phyloP scores from a whole-genome alignment of 192 early-diverging fungal genomes.

The Cladochytrium replicatum region DNA sequence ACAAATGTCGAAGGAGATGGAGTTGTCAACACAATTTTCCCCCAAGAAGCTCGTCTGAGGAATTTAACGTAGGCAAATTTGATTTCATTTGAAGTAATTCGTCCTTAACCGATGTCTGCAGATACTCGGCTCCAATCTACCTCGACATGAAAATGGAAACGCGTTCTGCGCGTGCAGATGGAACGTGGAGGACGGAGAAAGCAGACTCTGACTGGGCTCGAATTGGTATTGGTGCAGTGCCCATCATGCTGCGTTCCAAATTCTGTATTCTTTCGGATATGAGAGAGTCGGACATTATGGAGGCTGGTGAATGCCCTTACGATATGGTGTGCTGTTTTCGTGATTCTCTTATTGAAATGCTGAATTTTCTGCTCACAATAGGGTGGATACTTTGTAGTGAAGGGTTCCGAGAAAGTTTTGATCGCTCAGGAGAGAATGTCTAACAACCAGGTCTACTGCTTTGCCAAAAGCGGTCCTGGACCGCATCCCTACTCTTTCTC shows the following conservation, averaged over 20 bases:
- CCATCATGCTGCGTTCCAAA: constrained; percentile 91
- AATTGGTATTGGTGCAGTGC: constrained; percentile 83
- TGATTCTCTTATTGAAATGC: background rate
- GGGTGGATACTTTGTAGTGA: constrained; percentile 99
- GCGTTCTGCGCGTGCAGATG: too few species aligned
- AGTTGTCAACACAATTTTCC: constrained; percentile 61
- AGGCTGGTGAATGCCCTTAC: constrained; percentile 84
- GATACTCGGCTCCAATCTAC: too few species aligned
- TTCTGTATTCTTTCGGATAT: constrained; percentile 77
- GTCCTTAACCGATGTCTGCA: too few species aligned
- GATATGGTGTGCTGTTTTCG: constrained; percentile 18
- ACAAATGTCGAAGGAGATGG: constrained; percentile 76
- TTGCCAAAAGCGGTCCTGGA: constrained; percentile 72
- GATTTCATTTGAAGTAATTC: too few species aligned
- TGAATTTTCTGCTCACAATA: constrained; percentile 18
- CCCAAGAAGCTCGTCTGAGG: constrained; percentile 89
- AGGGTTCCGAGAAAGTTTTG: constrained; percentile 96
- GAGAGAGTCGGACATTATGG: constrained; percentile 60
- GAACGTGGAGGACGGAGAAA: too few species aligned
- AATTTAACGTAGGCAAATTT: constrained; percentile 72
- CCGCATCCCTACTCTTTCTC: constrained; percentile 71
- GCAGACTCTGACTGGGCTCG: constrained; percentile 24
- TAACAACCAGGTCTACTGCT: constrained; percentile 95
- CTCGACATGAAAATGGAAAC: too few species aligned
- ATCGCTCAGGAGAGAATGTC: constrained; percentile 99